Evolutionary conservation across 2,329 filamentous ascomycete genomes (phyloP).

Genomic region (Trichoderma simmonsii): DNA sequence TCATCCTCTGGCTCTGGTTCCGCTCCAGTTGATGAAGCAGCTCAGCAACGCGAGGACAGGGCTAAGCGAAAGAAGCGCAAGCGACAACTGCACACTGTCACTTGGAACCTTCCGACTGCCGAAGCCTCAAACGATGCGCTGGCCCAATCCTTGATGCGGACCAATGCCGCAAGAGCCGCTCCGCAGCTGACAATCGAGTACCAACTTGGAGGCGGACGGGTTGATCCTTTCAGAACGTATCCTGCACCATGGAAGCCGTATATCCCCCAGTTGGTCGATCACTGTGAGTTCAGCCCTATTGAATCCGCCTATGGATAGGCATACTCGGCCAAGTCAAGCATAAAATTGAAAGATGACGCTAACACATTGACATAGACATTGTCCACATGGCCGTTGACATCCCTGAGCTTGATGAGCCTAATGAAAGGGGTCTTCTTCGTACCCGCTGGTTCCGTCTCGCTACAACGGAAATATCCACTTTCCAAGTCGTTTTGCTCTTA

Average conservation of each 20-base stretch:
- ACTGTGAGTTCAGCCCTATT: constrained; percentile 23
- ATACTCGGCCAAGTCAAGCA: neutral
- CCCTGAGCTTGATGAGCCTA: constrained; percentile 28
- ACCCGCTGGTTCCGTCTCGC: constrained; percentile 31
- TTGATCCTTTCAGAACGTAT: constrained; percentile 28
- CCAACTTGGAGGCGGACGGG: constrained; percentile 26
- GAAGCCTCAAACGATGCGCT: neutral
- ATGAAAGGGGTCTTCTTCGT: constrained; percentile 27
- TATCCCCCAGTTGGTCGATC: constrained; percentile 27
- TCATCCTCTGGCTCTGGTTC: neutral
- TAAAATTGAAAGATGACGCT: neutral
- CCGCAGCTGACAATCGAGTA: constrained; percentile 20
- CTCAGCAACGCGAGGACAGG: neutral
- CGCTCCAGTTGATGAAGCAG: neutral
- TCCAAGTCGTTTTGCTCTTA: constrained; percentile 29
- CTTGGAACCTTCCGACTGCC: neutral
- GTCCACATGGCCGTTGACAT: constrained; percentile 32
- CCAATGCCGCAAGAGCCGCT: neutral
- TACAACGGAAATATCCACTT: constrained; percentile 25
- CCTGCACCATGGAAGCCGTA: constrained; percentile 23
- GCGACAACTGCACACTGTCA: constrained; percentile 2
- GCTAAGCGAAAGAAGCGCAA: constrained; percentile 12
- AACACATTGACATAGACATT: constrained; percentile 23
- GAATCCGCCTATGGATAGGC: neutral
- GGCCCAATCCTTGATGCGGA: neutral